phyloP scores from a whole-genome alignment of 2,329 filamentous ascomycete species.

The Paracoccidioides brasiliensis region DNA sequence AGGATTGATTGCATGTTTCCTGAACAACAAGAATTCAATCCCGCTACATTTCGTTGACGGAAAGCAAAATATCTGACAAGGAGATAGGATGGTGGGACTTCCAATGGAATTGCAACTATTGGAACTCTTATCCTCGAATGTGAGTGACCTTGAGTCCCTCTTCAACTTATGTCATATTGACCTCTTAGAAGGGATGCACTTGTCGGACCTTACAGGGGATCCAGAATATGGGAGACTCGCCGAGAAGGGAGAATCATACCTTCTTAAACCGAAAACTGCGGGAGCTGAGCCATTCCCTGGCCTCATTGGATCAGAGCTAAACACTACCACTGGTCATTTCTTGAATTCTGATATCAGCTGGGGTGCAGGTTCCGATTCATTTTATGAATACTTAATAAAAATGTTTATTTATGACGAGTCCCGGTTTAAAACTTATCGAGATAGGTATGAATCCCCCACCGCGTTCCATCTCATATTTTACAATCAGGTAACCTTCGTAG shows the following conservation, averaged over 20 bases:
- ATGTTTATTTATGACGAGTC: constrained; percentile 69
- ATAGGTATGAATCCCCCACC: constrained; percentile 22
- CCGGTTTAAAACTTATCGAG: constrained; percentile 52
- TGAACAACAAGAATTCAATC: background rate
- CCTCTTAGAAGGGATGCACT: constrained; percentile 27
- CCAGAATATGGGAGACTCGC: constrained; percentile 51
- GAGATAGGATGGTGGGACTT: constrained; percentile 34
- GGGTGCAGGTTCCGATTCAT: constrained; percentile 65
- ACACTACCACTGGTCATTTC: constrained; percentile 54
- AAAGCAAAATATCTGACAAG: background rate
- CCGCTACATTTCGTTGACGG: background rate
- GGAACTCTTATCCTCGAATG: constrained; percentile 71
- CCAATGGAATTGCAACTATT: constrained; percentile 61
- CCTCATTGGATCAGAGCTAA: constrained; percentile 55
- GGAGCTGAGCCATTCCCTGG: constrained; percentile 61
- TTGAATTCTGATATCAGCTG: constrained; percentile 57
- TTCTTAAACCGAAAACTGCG: constrained; percentile 52
- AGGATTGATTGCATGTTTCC: background rate
- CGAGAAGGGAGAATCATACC: constrained; percentile 55
- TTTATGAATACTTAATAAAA: constrained; percentile 85
- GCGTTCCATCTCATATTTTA: background rate
- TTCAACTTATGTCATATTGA: background rate
- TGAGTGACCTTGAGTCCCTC: constrained; percentile 2
- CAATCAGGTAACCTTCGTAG: background rate
- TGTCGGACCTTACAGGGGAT: constrained; percentile 63